Evolutionary conservation across 202 grass and related monocot genomes (phyloP).

Genomic region (Saccharum hybrid): DNA sequence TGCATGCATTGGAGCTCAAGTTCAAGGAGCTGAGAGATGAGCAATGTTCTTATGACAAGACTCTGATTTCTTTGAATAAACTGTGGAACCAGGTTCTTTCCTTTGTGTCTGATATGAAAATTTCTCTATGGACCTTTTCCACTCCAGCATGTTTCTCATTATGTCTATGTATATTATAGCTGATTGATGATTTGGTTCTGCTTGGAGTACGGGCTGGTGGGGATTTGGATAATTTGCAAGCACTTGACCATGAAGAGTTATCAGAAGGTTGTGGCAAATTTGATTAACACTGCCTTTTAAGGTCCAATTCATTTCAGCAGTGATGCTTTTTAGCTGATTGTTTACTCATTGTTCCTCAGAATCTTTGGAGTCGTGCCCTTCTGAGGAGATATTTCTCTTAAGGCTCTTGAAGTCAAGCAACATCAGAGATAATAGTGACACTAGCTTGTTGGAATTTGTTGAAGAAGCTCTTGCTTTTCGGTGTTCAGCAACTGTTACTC

Average conservation of each 20-base stretch:
- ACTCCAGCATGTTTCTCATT: slow-evolving; percentile 37
- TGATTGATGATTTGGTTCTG: slow-evolving; percentile 89
- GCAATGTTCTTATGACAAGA: slow-evolving; percentile 80
- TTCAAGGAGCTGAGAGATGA: slow-evolving; percentile 77
- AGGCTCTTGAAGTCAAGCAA: slow-evolving; percentile 63
- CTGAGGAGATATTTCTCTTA: slow-evolving; percentile 87
- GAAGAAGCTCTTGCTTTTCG: slow-evolving; percentile 78
- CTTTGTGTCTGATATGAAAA: slow-evolving; percentile 27
- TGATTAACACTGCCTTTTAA: slow-evolving; percentile 29
- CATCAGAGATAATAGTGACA: slow-evolving; percentile 44
- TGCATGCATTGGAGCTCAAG: slow-evolving; percentile 68
- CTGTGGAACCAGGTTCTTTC: slow-evolving; percentile 91
- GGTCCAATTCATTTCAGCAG: slow-evolving; percentile 7
- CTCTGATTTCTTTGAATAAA: slow-evolving; percentile 84
- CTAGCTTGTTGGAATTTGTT: slow-evolving; percentile 53
- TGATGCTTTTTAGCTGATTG: slow-evolving; percentile 39
- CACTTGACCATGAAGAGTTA: slow-evolving; percentile 70
- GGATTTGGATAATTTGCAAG: slow-evolving; percentile 59
- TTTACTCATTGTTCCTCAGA: slow-evolving; percentile 56
- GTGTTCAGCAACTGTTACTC: slow-evolving; percentile 63
- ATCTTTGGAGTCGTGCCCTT: slow-evolving; percentile 65
- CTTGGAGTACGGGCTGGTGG: slow-evolving; percentile 71
- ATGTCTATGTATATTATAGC: slow-evolving; percentile 60
- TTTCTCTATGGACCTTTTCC: slow-evolving; percentile 27
- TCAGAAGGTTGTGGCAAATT: slow-evolving; percentile 58